A percentile compares a stretch with the other conserved stretches of the same genome.
Conservation (phyloP, 2,329 filamentous ascomycete genomes). For the Fusarium foetens region DNA sequence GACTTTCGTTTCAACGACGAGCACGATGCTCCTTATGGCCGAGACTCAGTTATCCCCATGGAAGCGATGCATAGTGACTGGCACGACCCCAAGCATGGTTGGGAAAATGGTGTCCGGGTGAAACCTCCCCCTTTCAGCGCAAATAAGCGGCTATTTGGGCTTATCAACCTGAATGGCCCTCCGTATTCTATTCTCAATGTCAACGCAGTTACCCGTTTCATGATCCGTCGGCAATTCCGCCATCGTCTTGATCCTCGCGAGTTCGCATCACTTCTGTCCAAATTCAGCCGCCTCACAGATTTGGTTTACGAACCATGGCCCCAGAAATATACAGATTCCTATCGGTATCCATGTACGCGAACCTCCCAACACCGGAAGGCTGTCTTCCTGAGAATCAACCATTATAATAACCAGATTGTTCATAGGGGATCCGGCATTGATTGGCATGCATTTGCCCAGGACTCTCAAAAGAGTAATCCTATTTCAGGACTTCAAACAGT, state of each 20-base stretch:
- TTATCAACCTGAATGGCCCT: fast-evolving
- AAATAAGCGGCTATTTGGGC: neutral
- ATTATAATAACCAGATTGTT: neutral
- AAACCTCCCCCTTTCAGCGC: neutral
- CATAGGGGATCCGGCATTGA: neutral
- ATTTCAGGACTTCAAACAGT: neutral
- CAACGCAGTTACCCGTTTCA: neutral
- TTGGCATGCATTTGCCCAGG: neutral
- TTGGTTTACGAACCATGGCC: neutral
- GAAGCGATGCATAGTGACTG: neutral
- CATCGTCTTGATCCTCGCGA: neutral
- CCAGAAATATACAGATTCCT: fast-evolving
- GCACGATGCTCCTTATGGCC: neutral
- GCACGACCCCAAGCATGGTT: neutral
- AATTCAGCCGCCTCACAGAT: neutral
- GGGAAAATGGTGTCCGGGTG: neutral
- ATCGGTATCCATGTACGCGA: neutral
- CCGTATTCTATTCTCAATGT: neutral
- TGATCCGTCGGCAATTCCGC: slow-evolving; percentile 13
- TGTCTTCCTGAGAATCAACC: neutral
- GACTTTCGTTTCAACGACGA: slow-evolving; percentile 4
- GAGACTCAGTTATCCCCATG: neutral
- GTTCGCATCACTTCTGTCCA: neutral
- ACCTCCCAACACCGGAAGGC: neutral
- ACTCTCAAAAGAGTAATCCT: neutral